Conservation (phyloP, 768 basidiomycete species). For the Leccinum boreale region DNA sequence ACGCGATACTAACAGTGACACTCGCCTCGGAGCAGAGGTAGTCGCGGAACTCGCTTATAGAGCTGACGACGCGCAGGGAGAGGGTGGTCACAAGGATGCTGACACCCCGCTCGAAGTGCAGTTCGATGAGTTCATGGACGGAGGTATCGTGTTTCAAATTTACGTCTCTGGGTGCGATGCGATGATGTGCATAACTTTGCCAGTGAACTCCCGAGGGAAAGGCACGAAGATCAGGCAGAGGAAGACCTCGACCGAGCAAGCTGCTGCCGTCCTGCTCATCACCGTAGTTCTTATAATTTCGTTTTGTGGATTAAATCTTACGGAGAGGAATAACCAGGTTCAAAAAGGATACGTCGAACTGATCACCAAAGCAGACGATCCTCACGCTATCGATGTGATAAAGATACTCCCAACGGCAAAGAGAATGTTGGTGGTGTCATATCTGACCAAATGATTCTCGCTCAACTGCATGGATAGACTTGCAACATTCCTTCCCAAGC, state of each 20-base stretch:
- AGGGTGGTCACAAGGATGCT: neutral
- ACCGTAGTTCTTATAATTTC: constrained; percentile 7
- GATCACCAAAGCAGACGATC: constrained; percentile 11
- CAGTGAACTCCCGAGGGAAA: constrained; percentile 26
- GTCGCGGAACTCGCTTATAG: constrained; percentile 27
- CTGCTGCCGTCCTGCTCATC: constrained; percentile 24
- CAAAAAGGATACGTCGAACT: constrained; percentile 27
- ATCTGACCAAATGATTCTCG: neutral
- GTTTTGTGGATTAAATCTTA: neutral
- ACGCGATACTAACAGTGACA: neutral
- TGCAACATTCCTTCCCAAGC: constrained; percentile 26
- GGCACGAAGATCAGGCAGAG: constrained; percentile 17
- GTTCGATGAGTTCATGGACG: constrained; percentile 27
- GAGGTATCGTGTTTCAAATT: constrained; percentile 13
- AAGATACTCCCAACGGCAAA: constrained; percentile 23
- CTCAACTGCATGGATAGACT: constrained; percentile 16
- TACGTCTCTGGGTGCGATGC: neutral
- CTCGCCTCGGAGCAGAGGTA: constrained; percentile 16
- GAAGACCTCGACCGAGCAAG: constrained; percentile 22
- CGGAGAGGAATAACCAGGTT: constrained; percentile 12
- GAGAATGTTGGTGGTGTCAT: constrained; percentile 16
- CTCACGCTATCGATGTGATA: constrained; percentile 19
- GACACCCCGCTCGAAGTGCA: constrained; percentile 19
- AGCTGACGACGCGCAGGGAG: constrained; percentile 5
- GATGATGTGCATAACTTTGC: neutral